Evolutionary conservation across 2,329 filamentous ascomycete species (phyloP).

Genomic region (Pseudogymnoascus sp.): DNA sequence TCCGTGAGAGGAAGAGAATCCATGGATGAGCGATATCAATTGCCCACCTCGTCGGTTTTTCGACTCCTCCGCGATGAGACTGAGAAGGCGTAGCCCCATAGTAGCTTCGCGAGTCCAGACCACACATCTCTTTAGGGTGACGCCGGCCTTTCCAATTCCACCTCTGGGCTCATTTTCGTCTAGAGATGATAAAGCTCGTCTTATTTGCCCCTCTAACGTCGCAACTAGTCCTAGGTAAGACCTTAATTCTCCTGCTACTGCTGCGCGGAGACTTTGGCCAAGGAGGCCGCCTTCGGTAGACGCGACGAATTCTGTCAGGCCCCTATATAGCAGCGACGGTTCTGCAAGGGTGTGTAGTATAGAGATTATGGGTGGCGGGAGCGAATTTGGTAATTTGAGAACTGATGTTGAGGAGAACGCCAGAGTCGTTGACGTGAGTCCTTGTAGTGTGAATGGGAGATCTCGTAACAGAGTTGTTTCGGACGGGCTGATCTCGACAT

Average conservation of each 20-base stretch:
- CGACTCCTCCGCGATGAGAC: conserved; percentile 86
- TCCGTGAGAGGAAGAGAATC: conserved; percentile 86
- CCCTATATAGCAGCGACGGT: conserved; percentile 83
- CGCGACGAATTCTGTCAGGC: conserved; percentile 74
- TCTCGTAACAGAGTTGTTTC: conserved; percentile 67
- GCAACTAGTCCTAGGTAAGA: conserved; percentile 88
- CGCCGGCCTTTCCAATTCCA: conserved; percentile 75
- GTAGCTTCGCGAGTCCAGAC: conserved; percentile 97
- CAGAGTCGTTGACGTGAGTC: conserved; percentile 78
- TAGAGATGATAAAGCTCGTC: conserved; percentile 69
- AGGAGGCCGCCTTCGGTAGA: conserved; percentile 77
- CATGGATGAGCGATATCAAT: conserved; percentile 87
- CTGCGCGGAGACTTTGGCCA: conserved; percentile 83
- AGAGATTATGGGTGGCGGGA: conserved; percentile 79
- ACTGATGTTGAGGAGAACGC: conserved; percentile 63
- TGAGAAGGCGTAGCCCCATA: conserved; percentile 90
- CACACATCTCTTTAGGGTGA: conserved; percentile 90
- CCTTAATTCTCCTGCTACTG: conserved; percentile 75
- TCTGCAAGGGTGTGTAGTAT: conserved; percentile 86
- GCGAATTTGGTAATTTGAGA: conserved; percentile 67
- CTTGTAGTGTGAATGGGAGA: conserved; percentile 87
- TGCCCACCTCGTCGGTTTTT: conserved; percentile 80
- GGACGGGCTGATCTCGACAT: conserved; percentile 50
- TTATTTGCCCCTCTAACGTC: conserved; percentile 85
- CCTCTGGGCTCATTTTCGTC: conserved; percentile 59